Evolutionary conservation across 2,329 filamentous ascomycete species (phyloP).

Genomic region (Fusarium penzigii): DNA sequence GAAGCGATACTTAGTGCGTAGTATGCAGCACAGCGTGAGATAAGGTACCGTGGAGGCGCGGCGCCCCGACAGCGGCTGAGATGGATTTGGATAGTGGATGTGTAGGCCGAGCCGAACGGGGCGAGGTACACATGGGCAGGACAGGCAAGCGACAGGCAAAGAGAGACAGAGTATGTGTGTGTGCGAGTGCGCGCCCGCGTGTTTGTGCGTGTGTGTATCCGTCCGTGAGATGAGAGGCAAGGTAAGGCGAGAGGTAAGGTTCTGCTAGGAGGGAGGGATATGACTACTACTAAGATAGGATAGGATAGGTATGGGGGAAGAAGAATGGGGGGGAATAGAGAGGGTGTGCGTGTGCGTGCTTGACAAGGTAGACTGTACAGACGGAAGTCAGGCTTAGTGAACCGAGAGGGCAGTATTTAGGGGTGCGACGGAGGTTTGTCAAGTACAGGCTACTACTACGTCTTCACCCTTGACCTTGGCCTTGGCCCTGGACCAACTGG

Average conservation of each 20-base stretch:
- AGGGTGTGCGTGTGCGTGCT: not conserved
- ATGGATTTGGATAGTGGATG: conserved; percentile 22
- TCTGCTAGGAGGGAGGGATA: conserved; percentile 15
- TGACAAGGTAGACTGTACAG: not conserved
- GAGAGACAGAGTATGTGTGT: no score
- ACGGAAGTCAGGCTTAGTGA: not conserved
- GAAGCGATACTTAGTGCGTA: conserved; percentile 8
- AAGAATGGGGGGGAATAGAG: conserved; percentile 1
- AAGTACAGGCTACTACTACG: not conserved
- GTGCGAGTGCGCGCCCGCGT: no score
- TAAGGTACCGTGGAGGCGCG: conserved; percentile 24
- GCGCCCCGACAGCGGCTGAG: conserved; percentile 24
- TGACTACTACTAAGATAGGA: no score
- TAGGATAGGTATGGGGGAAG: conserved; percentile 7
- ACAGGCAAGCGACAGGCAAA: conserved; percentile 12
- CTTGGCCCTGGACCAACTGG: not conserved
- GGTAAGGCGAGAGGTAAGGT: conserved; percentile 14
- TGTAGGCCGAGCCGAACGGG: conserved; percentile 24
- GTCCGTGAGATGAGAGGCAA: conserved; percentile 19
- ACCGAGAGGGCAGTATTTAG: not conserved
- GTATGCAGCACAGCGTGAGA: conserved; percentile 8
- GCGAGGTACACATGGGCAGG: conserved; percentile 20
- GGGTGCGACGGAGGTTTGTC: not conserved
- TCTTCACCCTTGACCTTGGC: no score
- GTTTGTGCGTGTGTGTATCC: conserved; percentile 11